Base-by-base conservation (phyloP, 108 stramenopile genomes). In the Pseudonitzschia delicatissima region DNA sequence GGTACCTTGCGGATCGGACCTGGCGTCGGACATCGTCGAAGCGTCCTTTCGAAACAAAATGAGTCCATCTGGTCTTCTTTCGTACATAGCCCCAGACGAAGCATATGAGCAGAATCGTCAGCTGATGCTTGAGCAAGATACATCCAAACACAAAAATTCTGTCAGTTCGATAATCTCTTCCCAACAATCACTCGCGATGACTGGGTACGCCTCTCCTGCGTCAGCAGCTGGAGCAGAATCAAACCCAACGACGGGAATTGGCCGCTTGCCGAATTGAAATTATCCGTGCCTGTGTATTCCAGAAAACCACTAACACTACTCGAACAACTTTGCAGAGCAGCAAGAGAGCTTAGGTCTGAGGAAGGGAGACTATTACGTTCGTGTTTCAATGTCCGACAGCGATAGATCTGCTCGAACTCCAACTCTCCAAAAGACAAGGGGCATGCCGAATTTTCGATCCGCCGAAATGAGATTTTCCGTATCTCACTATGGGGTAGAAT, bases 331-430 rank as follows among this genome's bases (percentile, higher is more conserved):
- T 4, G 74, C 35, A 18, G 63, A 66, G 2, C 55, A 82, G 3
- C 69, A 77, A 35, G 52, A 67, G 49, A n/a, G 45, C 13, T 26
- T 34, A 4, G 57, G 69, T 42, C 72, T 82, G 31, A 77, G 78
- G 42, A 57, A 64, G 62, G 90, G 90, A 18, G 93, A 94, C 51
- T 86, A 91, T 62, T 94, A 94, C 55, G 84, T 81, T 11, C 81
- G 93, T n/a, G 63, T 93, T 39, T 82, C 84, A 40, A 76, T 76
- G 76, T 52, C 75, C 15, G 81, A 76, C 26, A 79, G 79, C 39
- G 72, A 66, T 31, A 63, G 72, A 27, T 73, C 75, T 3, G 74
- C 52, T 40, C 73, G 90, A 23, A 91, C 90, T 25, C 78, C 78
- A 44, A 88, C 84, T 49, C 73, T 91, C 5, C 77, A 84, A 52